A percentile compares a stretch with the other conserved stretches of the same genome.
Conservation (phyloP, 2,329 filamentous ascomycete genomes). For the Aspergillus clavatus region DNA sequence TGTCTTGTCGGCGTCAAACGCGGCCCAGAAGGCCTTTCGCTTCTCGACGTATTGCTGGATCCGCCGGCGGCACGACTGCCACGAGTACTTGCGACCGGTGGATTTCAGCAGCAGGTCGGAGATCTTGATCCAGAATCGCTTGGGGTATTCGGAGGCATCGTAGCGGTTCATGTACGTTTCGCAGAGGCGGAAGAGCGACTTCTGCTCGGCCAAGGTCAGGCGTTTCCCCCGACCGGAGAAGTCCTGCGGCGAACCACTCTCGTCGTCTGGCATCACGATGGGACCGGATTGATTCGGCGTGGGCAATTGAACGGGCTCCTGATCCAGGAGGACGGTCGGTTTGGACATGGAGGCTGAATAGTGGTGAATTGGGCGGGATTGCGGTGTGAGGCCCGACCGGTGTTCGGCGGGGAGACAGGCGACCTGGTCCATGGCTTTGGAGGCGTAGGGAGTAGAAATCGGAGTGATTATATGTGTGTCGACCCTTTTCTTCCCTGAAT, state of each 20-base stretch:
- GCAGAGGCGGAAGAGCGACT: constrained; percentile 16
- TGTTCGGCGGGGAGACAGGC: constrained; percentile 1
- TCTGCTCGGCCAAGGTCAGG: constrained; percentile 15
- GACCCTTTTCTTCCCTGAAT: too few relatives aligned
- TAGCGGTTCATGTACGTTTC: constrained; percentile 12
- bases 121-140: constrained; percentile 21
- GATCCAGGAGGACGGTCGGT: constrained; percentile 1
- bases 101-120: constrained; percentile 10
- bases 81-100: constrained; percentile 24
- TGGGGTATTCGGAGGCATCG: constrained; percentile 12
- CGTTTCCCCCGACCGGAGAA: constrained; percentile 9
- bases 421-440: not conserved
- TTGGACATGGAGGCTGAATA: constrained; percentile 5
- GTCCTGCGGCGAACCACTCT: not conserved
- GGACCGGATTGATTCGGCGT: constrained; percentile 4
- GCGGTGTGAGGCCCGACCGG: constrained; percentile 9
- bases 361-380: constrained; percentile 4
- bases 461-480: too few relatives aligned
- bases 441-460: too few relatives aligned
- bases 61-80: constrained; percentile 26
- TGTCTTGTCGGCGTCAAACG: constrained; percentile 4
- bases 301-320: not conserved
- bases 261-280: not conserved
- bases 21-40: constrained; percentile 8
- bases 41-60: constrained; percentile 16